Evolutionary conservation across 2,329 filamentous ascomycete genomes (phyloP).

Genomic region (Fusarium oligoseptatum): DNA sequence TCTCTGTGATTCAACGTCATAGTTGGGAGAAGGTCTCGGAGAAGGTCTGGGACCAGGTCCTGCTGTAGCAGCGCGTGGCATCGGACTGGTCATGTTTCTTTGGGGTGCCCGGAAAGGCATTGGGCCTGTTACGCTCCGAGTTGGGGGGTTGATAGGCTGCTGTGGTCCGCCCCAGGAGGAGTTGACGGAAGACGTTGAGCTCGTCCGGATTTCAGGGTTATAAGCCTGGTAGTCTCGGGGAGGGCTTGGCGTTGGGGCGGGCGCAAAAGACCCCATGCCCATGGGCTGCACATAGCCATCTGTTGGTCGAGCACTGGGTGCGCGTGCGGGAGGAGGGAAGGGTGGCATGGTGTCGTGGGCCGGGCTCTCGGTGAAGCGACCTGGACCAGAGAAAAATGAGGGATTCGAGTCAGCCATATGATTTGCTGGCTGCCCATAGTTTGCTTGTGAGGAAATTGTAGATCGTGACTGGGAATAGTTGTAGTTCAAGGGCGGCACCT

Average conservation of each 20-base stretch:
- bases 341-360: conserved; percentile 47
- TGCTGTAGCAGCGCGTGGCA: conserved; percentile 47
- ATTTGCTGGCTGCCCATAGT: conserved; percentile 44
- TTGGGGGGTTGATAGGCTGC: conserved; percentile 44
- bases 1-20: conserved; percentile 54
- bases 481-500: conserved; percentile 48
- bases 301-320: conserved; percentile 49
- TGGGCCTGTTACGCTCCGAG: conserved; percentile 58
- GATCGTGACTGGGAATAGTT: conserved; percentile 50
- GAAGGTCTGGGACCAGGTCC: conserved; percentile 42
- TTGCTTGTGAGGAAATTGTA: conserved; percentile 55
- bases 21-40: conserved; percentile 49
- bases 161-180: conserved; percentile 42
- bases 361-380: conserved; percentile 49
- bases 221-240: conserved; percentile 48
- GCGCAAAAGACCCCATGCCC: conserved; percentile 20
- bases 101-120: conserved; percentile 53
- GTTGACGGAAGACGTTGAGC: conserved; percentile 50
- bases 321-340: conserved; percentile 51
- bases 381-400: conserved; percentile 21
- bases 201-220: conserved; percentile 50
- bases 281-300: conserved; percentile 47
- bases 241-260: conserved; percentile 5
- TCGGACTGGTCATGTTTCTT: conserved; percentile 61
- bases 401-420: conserved; percentile 18